Conservation (phyloP, 805 yeast genomes). For the Candida taoyuanica region DNA sequence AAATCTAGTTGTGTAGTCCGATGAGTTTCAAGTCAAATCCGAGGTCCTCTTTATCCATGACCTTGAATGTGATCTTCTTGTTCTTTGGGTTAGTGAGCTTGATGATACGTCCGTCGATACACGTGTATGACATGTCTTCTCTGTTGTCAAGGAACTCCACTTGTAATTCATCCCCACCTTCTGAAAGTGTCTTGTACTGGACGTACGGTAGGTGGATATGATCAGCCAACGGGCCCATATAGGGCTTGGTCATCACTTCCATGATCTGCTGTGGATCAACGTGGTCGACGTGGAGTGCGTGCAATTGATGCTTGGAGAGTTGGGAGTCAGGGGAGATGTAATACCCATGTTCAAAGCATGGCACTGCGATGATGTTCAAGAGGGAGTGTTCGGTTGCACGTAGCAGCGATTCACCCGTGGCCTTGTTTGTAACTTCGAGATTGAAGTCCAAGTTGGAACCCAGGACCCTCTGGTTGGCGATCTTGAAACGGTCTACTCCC, state of each 20-base stretch:
- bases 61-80: conserved; percentile 15
- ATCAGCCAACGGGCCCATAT: conserved; percentile 13
- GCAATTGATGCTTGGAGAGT: conserved; percentile 13
- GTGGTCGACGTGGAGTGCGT: conserved; percentile 17
- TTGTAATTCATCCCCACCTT: conserved; percentile 1
- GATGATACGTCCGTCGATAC: conserved; percentile 24
- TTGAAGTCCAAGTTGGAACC: conserved; percentile 8
- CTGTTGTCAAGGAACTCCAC: conserved; percentile 15
- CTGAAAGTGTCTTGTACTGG: conserved; percentile 7
- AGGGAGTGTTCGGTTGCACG: conserved; percentile 10
- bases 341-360: conserved; percentile 21
- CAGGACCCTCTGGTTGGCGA: conserved; percentile 55
- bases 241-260: conserved; percentile 16
- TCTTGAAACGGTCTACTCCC: conserved; percentile 63
- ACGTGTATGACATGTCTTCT: conserved; percentile 12
- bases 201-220: conserved; percentile 13
- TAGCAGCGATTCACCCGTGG: background rate
- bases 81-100: conserved; percentile 18
- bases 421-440: background rate
- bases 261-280: conserved; percentile 11
- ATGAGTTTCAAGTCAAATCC: conserved; percentile 10
- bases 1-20: conserved; percentile 3
- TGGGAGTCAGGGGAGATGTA: conserved; percentile 24
- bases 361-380: conserved; percentile 14
- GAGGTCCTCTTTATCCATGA: conserved; percentile 4